phyloP scores from a whole-genome alignment of 1,284 basidiomycete genomes.

The Fomitopsis pinicola region DNA sequence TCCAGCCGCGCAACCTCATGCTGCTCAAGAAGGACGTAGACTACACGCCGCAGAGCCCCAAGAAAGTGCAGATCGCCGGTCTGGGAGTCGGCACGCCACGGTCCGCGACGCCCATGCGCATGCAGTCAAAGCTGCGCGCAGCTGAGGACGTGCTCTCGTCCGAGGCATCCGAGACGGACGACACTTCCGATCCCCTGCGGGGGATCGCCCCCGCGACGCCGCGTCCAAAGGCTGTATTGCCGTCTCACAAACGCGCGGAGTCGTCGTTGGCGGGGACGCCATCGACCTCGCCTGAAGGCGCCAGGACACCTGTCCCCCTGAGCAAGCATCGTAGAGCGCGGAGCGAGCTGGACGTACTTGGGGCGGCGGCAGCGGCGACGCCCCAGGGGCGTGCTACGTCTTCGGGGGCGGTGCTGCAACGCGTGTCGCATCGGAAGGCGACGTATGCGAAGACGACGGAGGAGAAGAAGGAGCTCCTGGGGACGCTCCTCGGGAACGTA shows the following conservation, averaged over 20 bases:
- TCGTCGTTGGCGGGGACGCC: conserved; percentile 7
- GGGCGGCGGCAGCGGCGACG: conserved; percentile 5
- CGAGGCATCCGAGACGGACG: conserved; percentile 12
- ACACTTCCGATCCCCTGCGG: not conserved
- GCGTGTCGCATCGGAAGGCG: conserved; percentile 7
- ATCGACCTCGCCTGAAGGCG: conserved; percentile 4
- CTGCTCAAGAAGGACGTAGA: conserved; percentile 70
- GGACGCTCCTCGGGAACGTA: conserved; percentile 82
- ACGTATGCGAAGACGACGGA: conserved; percentile 56
- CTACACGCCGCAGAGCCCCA: conserved; percentile 64
- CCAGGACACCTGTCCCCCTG: not conserved
- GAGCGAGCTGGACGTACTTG: conserved; percentile 21
- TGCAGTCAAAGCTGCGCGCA: conserved; percentile 5
- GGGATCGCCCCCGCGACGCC: conserved; percentile 3
- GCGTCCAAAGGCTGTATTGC: conserved; percentile 4
- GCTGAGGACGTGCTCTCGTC: conserved; percentile 8
- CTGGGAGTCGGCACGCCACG: conserved; percentile 28
- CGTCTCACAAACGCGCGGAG: conserved; percentile 14
- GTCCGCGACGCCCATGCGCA: not conserved
- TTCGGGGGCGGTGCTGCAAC: conserved; percentile 5
- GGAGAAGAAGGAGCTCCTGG: conserved; percentile 80
- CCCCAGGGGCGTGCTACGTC: conserved; percentile 1
- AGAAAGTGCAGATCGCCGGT: conserved; percentile 39
- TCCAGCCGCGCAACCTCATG: conserved; percentile 45
- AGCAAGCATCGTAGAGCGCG: conserved; percentile 25